phyloP scores from a whole-genome alignment of 2,329 filamentous ascomycete species.

The Parascedosporium putredinis region DNA sequence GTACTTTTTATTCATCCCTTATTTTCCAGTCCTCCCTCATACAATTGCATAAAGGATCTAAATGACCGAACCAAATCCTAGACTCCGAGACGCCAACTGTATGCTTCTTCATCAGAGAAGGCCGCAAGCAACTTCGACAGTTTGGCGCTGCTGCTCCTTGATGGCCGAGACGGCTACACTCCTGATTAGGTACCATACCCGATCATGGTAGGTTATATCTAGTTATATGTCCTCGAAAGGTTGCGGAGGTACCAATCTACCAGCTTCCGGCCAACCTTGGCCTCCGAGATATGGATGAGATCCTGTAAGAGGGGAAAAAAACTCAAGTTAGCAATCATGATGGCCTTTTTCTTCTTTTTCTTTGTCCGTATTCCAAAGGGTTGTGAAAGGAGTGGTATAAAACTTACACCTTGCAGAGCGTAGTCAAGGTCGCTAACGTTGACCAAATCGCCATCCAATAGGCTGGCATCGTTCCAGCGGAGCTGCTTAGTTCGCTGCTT shows the following conservation, averaged over 20 bases:
- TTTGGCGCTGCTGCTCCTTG: background rate
- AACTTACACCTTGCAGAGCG: conserved; percentile 80
- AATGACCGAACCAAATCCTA: conserved; percentile 6
- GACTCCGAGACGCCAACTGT: conserved; percentile 8
- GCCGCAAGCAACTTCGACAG: background rate
- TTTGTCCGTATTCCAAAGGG: no score
- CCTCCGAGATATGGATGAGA: conserved; percentile 96
- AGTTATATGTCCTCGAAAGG: conserved; percentile 82
- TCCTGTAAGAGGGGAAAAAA: no score
- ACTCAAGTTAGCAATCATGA: no score
- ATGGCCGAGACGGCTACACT: background rate
- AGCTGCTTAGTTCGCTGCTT: conserved; percentile 98
- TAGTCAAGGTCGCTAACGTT: conserved; percentile 96
- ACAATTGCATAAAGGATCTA: conserved; percentile 4
- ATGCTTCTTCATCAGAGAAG: conserved; percentile 7
- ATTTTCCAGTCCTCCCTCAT: background rate
- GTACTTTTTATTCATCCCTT: conserved; percentile 4
- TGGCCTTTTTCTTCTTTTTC: no score
- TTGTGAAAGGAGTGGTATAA: no score
- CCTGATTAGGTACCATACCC: background rate
- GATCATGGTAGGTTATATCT: conserved; percentile 8
- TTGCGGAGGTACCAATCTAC: conserved; percentile 99
- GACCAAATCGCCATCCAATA: conserved; percentile 85
- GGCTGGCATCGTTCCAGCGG: conserved; percentile 77
- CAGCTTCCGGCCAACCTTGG: conserved; percentile 92